Percentiles rank a stretch among this genome's conserved stretches.
Conservation (phyloP, 192 early-diverging fungal genomes). For the Piromyces sp. region DNA sequence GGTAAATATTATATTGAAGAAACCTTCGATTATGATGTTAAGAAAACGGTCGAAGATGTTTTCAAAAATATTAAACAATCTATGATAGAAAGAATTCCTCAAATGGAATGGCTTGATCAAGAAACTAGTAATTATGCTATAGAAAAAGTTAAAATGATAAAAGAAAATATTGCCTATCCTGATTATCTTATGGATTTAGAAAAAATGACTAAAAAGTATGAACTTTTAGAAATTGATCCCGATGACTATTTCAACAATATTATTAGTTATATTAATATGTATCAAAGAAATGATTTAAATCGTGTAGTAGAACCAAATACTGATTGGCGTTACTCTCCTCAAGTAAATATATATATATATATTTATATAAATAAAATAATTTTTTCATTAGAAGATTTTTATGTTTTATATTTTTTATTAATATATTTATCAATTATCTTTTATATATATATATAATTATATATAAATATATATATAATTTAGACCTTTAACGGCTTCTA, state of each 20-base stretch:
- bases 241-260: constrained; percentile 10
- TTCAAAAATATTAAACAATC: constrained; percentile 19
- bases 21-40: not conserved
- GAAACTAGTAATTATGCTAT: constrained; percentile 26
- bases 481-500: constrained; percentile 45
- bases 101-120: constrained; percentile 39
- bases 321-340: too few species aligned
- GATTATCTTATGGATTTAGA: constrained; percentile 25
- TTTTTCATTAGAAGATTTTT: too few species aligned
- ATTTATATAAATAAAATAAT: too few species aligned
- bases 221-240: too few species aligned
- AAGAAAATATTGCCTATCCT: constrained; percentile 46
- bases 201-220: too few species aligned
- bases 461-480: too few species aligned
- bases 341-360: too few species aligned
- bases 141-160: constrained; percentile 39
- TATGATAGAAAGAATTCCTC: constrained; percentile 16
- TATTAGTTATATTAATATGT: constrained; percentile 4
- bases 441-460: too few species aligned
- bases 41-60: not conserved
- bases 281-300: not conserved
- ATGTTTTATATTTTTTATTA: too few species aligned
- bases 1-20: constrained; percentile 5
- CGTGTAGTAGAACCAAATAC: too few species aligned
- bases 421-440: too few species aligned